Conservation (phyloP, 2,329 filamentous ascomycete species). For the Diaporthe aspalathi region DNA sequence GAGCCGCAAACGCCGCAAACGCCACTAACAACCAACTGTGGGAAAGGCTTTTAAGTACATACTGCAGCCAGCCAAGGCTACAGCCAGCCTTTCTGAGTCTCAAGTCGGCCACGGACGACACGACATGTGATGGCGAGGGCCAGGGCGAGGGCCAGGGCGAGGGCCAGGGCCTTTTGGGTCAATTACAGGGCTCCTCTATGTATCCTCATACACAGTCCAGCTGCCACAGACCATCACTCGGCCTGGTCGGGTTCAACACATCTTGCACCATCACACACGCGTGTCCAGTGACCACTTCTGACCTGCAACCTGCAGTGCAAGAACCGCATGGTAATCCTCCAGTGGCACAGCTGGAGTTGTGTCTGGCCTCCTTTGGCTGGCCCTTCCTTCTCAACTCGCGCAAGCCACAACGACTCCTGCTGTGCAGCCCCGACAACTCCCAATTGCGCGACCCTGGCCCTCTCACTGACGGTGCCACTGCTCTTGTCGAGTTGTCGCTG, state of each 20-base stretch:
- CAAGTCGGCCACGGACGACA: too few relatives aligned
- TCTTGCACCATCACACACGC: slow-evolving; percentile 22
- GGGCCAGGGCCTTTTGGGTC: too few relatives aligned
- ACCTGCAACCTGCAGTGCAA: slow-evolving; percentile 17
- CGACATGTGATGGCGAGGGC: not conserved
- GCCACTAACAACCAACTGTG: slow-evolving; percentile 19
- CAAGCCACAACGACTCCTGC: slow-evolving; percentile 36
- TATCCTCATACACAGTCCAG: too few relatives aligned
- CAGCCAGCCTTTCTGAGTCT: too few relatives aligned
- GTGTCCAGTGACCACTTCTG: slow-evolving; percentile 26
- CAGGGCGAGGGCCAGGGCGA: too few relatives aligned
- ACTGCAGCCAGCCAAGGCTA: too few relatives aligned
- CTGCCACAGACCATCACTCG: not conserved
- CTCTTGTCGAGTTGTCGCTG: slow-evolving; percentile 8
- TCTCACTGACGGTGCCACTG: slow-evolving; percentile 13
- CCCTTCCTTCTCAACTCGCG: slow-evolving; percentile 24
- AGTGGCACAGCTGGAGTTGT: slow-evolving; percentile 34
- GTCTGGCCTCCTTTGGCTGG: slow-evolving; percentile 32
- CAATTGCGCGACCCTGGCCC: slow-evolving; percentile 34
- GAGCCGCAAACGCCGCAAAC: slow-evolving; percentile 25
- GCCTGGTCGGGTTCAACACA: slow-evolving; percentile 16
- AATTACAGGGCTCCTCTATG: too few relatives aligned
- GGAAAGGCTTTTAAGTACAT: too few relatives aligned
- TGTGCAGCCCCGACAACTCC: slow-evolving; percentile 33
- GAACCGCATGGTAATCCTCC: slow-evolving; percentile 17